Evolutionary conservation across 139 green algal genomes (phyloP), one percentile per base, ranked within the genome.

Genomic region (Eudorina sp.): DNA sequence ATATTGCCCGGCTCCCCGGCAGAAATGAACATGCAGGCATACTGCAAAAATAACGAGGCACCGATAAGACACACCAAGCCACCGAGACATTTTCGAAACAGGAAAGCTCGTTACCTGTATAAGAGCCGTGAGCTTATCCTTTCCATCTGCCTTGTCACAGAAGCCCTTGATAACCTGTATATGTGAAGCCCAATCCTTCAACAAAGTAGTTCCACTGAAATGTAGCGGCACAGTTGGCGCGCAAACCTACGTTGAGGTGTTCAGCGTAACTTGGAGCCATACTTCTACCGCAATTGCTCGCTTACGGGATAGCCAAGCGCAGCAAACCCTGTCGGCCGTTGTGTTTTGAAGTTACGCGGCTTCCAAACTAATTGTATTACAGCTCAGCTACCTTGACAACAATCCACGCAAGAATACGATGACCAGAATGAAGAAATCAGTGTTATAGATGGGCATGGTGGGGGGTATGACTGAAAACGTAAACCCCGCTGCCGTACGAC

Each of bases 101-200:
- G 40, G 11, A 1, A n/a, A n/a, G n/a, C 1, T 34, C 64, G 34
- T 53, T 29, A 97, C 94, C 95, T 99, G 97, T 25, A 99, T 90
- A 0, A 97, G 92, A 13, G 97, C 96, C 27, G 96, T 96, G 7
- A 99, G 94, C 93, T 99, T 99, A 94, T 99, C 97, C 45, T 96
- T 95, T 40, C 96, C 97, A 93, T 99, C 97, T 6, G 94, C 94
- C 85, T 98, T 99, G 43, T 93, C 94, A 25, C 97, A 93, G 79
- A 99, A 98, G 51, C 91, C 90, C 34, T 96, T 97, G 66, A 98
- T 84, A 25, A 94, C 91, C 95, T 98, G 93, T 36, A 19, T 41
- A 79, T 18, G 40, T 51, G 21, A 4, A 31, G 40, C 4, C 9
- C 3, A 40, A 74, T 41, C 64, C 23, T 66, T 66, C 55, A 25